phyloP scores from a whole-genome alignment of 208 protist species.

The Leishmania tarentolae region DNA sequence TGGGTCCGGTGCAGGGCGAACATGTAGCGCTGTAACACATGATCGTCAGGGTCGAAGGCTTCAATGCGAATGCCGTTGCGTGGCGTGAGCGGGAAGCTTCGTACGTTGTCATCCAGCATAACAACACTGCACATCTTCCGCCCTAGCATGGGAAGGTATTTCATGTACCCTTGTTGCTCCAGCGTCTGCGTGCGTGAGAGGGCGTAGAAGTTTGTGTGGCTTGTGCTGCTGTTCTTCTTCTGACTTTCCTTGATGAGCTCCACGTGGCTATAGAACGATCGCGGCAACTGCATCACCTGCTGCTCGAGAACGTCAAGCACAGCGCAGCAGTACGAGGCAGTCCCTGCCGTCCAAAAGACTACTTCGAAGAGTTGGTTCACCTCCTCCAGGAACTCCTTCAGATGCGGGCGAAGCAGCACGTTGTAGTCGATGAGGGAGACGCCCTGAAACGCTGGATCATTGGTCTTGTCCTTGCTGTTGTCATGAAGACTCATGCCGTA shows the following conservation, averaged over 20 bases:
- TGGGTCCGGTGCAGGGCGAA: slow-evolving; percentile 27
- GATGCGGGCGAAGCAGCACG: slow-evolving; percentile 65
- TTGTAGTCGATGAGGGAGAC: slow-evolving; percentile 44
- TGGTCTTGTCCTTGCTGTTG: slow-evolving; percentile 11
- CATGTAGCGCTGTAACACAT: slow-evolving; percentile 51
- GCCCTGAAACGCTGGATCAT: slow-evolving; percentile 21
- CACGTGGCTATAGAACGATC: slow-evolving; percentile 69
- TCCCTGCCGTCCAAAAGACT: slow-evolving; percentile 89
- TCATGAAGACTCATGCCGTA: slow-evolving; percentile 52
- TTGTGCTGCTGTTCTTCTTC: slow-evolving; percentile 36
- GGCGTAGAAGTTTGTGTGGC: slow-evolving; percentile 82
- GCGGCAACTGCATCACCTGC: slow-evolving; percentile 72
- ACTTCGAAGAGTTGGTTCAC: slow-evolving; percentile 84
- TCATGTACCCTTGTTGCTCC: slow-evolving; percentile 79
- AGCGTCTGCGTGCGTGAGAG: slow-evolving; percentile 86
- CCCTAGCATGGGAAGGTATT: slow-evolving; percentile 89
- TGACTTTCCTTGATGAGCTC: slow-evolving; percentile 45
- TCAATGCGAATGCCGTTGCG: slow-evolving; percentile 76
- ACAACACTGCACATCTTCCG: slow-evolving; percentile 58
- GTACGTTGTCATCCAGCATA: slow-evolving; percentile 89
- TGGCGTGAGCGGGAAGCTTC: slow-evolving; percentile 87
- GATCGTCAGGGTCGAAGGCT: slow-evolving; percentile 60
- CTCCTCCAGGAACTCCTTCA: slow-evolving; percentile 75
- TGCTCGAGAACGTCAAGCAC: slow-evolving; percentile 78
- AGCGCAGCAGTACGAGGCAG: slow-evolving; percentile 80